Evolutionary conservation across 495 filamentous ascomycete genomes (phyloP).

Genomic region (Staphylotrichum tortipilum): DNA sequence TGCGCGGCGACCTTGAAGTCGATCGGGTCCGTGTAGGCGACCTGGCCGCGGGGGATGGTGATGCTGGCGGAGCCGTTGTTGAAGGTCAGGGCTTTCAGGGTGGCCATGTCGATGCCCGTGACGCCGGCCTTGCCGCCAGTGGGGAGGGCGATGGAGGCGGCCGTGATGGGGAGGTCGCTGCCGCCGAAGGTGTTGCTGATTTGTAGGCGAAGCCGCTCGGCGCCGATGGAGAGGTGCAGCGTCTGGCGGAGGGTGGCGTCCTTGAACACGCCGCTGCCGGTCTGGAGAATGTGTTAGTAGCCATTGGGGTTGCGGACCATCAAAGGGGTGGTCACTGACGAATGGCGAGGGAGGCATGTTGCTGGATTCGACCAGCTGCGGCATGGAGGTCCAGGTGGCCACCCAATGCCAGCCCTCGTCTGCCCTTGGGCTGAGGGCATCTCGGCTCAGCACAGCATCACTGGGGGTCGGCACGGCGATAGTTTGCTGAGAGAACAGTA

Average conservation of each 20-base stretch:
- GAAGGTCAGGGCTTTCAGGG: slow-evolving; percentile 49
- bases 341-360: slow-evolving; percentile 55
- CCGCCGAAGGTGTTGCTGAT: slow-evolving; percentile 62
- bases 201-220: slow-evolving; percentile 50
- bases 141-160: slow-evolving; percentile 49
- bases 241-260: slow-evolving; percentile 63
- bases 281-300: not conserved
- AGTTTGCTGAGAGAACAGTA: not conserved
- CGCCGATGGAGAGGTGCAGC: slow-evolving; percentile 48
- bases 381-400: slow-evolving; percentile 58
- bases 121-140: slow-evolving; percentile 42
- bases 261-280: slow-evolving; percentile 21
- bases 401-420: slow-evolving; percentile 47
- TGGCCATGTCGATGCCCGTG: slow-evolving; percentile 41
- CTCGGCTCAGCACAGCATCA: not conserved
- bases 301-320: not conserved
- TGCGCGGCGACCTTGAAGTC: slow-evolving; percentile 42
- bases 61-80: slow-evolving; percentile 40
- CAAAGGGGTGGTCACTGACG: slow-evolving; percentile 32
- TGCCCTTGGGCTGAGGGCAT: not conserved
- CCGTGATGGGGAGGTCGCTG: slow-evolving; percentile 52
- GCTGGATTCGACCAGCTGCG: slow-evolving; percentile 52
- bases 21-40: slow-evolving; percentile 57
- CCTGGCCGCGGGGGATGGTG: slow-evolving; percentile 48
- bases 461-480: slow-evolving; percentile 1